Percentiles rank a stretch among this genome's conserved stretches.
These are phyloP conservation scores for Phialophora verrucosa DNA, from an alignment of 2,329 filamentous ascomycete species.

Conservation along the genomic window DNA sequence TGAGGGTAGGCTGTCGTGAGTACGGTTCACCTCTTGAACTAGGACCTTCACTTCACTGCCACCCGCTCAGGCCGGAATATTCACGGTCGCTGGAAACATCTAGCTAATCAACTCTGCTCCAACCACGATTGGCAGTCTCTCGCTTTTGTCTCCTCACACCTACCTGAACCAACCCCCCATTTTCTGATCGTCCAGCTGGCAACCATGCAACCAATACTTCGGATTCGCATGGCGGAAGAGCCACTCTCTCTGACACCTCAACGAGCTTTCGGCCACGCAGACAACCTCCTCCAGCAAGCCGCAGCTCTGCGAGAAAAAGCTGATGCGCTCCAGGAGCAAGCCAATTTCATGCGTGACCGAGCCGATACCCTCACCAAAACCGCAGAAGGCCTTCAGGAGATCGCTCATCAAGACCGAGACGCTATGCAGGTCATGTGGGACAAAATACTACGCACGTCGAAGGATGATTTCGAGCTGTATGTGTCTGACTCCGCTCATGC, in stretches of 20 bases:
- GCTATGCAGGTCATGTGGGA: slow-evolving; percentile 24
- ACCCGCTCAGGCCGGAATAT: not conserved
- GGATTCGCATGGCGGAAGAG: slow-evolving; percentile 14
- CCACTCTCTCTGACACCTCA: slow-evolving; percentile 24
- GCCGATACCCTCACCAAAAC: slow-evolving; percentile 24
- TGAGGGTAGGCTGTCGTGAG: not conserved
- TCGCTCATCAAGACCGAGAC: slow-evolving; percentile 23
- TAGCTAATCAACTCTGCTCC: not conserved
- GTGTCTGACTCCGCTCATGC: slow-evolving; percentile 6
- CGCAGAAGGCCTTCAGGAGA: slow-evolving; percentile 21
- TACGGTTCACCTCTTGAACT: not conserved
- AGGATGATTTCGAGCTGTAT: slow-evolving; percentile 12
- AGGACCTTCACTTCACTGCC: not conserved
- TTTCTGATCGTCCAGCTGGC: not conserved
- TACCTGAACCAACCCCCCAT: not conserved
- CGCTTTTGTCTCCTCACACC: not conserved
- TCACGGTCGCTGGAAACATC: not conserved
- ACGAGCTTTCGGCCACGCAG: slow-evolving; percentile 23
- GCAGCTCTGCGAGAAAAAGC: slow-evolving; percentile 18
- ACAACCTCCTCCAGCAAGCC: slow-evolving; percentile 22
- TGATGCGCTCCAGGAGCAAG: slow-evolving; percentile 12
- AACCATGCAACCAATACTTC: slow-evolving; percentile 25
- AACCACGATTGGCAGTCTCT: not conserved
- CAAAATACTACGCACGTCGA: slow-evolving; percentile 6
- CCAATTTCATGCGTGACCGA: slow-evolving; percentile 18